Evolutionary conservation across 2,329 filamentous ascomycete species (phyloP), one percentile per base, ranked within the genome.

Genomic region (Ascochyta pisi): DNA sequence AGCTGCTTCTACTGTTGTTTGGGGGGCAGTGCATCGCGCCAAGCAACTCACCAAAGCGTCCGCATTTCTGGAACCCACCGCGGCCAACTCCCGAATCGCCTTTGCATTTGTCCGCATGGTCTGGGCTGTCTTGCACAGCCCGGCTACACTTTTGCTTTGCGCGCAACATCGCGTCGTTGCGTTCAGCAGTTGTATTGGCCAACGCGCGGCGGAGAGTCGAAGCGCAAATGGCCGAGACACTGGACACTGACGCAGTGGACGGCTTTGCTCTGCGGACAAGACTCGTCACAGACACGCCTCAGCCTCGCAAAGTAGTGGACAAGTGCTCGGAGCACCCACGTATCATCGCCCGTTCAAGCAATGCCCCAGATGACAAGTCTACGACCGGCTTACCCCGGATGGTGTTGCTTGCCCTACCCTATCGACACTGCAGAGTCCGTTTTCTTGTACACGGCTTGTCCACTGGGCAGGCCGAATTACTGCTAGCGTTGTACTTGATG

Each of bases 291-390:
- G 38, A 54, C 48, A 49, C 58, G 50, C 33, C 67, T 70, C 67
- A 64, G 67, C 67, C 68, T 64, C 64, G 59, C 53, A 45, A 50
- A 54, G 43, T 57, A 49, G 50, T 52, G 51, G 57, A 57, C 53
- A 29, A 55, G 43, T 48, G 40, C 48, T 54, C 46, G 51, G 49
- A 51, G 43, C 41, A 58, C 53, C 57, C 44, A 29, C 31, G 51
- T 33, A 10, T 24, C 23, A 31, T 42, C 15, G 13, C 43, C 31
- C 35, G 12, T 35, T 23, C 23, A 46, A 55, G 46, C 52, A 55
- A 41, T 37, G 46, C 34, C 24, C n/a, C 37, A 40, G 31, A 16
- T 15, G 5, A 33, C 47, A 57, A 55, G 54, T 50, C 48, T 50
- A 19, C 39, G 29, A 15, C 53, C 59, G 57, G 54, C 54, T 59